phyloP scores from a whole-genome alignment of 1,139 yeast genomes.

The Yamadazyma buinensis region DNA sequence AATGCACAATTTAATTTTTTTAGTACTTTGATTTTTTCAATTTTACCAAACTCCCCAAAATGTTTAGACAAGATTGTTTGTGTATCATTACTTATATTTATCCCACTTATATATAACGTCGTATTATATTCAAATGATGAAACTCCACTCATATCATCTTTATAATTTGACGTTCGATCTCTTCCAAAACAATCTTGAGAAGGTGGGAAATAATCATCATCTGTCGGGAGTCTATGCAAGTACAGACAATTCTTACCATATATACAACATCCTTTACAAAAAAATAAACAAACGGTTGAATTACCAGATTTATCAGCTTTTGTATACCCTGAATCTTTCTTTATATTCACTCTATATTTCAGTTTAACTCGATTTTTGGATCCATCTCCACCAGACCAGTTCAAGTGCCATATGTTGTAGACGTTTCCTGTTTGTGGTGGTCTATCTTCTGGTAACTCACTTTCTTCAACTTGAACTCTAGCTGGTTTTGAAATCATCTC shows the following conservation, averaged over 20 bases:
- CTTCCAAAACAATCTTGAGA: constrained; percentile 92
- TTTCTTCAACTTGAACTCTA: constrained; percentile 71
- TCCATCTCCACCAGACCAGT: constrained; percentile 76
- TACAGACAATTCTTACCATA: constrained; percentile 73
- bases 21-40: constrained; percentile 66
- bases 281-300: constrained; percentile 68
- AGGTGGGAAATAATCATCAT: constrained; percentile 44
- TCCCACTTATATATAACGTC: constrained; percentile 76
- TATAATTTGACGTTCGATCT: constrained; percentile 74
- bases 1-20: constrained; percentile 71
- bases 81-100: constrained; percentile 30
- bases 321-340: constrained; percentile 72
- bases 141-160: constrained; percentile 94
- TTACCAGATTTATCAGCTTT: constrained; percentile 45
- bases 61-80: constrained; percentile 37
- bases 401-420: constrained; percentile 84
- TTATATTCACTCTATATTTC: constrained; percentile 53
- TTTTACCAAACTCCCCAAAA: constrained; percentile 74
- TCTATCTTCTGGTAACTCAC: constrained; percentile 56
- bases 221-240: constrained; percentile 70
- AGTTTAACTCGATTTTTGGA: constrained; percentile 30
- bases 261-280: constrained; percentile 85
- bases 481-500: no score
- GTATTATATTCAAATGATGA: constrained; percentile 78
- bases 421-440: constrained; percentile 80